Base-by-base conservation (phyloP, 345 rosid species). In the Lepidium sativum region DNA sequence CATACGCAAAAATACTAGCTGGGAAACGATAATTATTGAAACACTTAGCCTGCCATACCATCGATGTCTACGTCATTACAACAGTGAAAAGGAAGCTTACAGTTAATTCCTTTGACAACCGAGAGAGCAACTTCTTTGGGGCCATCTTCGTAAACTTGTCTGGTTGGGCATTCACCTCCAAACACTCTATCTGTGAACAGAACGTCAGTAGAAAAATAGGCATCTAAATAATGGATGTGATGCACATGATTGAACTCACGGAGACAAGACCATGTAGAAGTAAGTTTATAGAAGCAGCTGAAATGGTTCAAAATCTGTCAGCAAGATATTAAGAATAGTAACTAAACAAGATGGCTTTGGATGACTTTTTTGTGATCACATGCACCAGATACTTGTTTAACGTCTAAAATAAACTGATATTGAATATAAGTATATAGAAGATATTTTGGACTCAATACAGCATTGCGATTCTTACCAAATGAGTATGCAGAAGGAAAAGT, bases 1-100 rank as follows among this genome's bases (percentile, higher is more conserved):
- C 99, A 79, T 94, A 94, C 6, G 99, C 99, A 71, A 94, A 94
- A 31, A 94, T 83, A 72, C 89, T 90, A 39, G 99, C 99, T 94
- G 89, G 50, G 33, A 45, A 43, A 64, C 38, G 49, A 13, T 72
- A 61, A 21, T 29, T 39, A 42, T 12, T 55, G 5, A 56, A 21
- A 33, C 27, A 55, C 1, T 69, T 56, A 33, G 40, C 61, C 11
- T 56, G 29, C 5, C n/a, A 13, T 57, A 58, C 1, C 13, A 58
- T 59, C 11, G 0, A 72, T 32, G 5, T 40, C n/a, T 25, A 44
- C 16, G 1, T 47, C 23, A 59, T 32, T 29, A 48, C 42, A 55
- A 45, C 9, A 55, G 33, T 70, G 23, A 49, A 27, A 27, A 38
- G 21, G 42, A 68, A 60, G 77, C 96, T 84, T 79, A 94, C 95